Evolutionary conservation across 2,329 filamentous ascomycete genomes (phyloP).

Genomic region (Botryosphaeria dothidea): DNA sequence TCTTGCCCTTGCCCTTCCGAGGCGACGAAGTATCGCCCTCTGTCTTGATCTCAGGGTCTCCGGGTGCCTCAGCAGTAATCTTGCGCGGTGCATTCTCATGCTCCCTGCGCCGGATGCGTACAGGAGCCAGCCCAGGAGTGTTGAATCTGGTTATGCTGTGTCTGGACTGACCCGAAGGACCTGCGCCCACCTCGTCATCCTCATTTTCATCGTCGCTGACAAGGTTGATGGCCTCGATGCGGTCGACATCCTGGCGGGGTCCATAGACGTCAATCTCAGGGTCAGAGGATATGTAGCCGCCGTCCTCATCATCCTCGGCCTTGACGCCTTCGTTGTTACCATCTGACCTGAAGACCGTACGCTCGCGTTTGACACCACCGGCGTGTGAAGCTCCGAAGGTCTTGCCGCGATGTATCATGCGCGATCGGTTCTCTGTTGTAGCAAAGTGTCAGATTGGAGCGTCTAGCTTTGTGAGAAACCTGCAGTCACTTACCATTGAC

Average conservation of each 20-base stretch:
- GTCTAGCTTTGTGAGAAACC: neutral
- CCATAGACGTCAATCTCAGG: slow-evolving; percentile 53
- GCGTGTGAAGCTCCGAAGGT: slow-evolving; percentile 9
- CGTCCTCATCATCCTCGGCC: slow-evolving; percentile 32
- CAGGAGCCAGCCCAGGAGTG: slow-evolving; percentile 45
- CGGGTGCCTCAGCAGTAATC: slow-evolving; percentile 56
- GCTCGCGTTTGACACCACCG: slow-evolving; percentile 6
- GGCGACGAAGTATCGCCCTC: slow-evolving; percentile 25
- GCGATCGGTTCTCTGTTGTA: slow-evolving; percentile 4
- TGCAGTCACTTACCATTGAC: neutral
- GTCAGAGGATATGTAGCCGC: slow-evolving; percentile 49
- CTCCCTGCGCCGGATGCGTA: slow-evolving; percentile 57
- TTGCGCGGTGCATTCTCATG: slow-evolving; percentile 56
- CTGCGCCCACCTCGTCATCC: slow-evolving; percentile 28
- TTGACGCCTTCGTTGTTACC: slow-evolving; percentile 32
- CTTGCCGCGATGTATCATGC: slow-evolving; percentile 17
- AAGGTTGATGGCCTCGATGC: slow-evolving; percentile 52
- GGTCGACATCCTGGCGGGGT: slow-evolving; percentile 56
- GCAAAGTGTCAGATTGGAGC: neutral
- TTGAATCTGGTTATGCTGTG: slow-evolving; percentile 3
- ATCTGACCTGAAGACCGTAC: neutral
- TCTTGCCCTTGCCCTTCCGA: slow-evolving; percentile 42
- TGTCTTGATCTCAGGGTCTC: slow-evolving; percentile 41
- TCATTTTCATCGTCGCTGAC: slow-evolving; percentile 54
- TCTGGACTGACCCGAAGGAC: slow-evolving; percentile 22